phyloP scores from a whole-genome alignment of 75 land plant species.

The Gnetum montanum region DNA sequence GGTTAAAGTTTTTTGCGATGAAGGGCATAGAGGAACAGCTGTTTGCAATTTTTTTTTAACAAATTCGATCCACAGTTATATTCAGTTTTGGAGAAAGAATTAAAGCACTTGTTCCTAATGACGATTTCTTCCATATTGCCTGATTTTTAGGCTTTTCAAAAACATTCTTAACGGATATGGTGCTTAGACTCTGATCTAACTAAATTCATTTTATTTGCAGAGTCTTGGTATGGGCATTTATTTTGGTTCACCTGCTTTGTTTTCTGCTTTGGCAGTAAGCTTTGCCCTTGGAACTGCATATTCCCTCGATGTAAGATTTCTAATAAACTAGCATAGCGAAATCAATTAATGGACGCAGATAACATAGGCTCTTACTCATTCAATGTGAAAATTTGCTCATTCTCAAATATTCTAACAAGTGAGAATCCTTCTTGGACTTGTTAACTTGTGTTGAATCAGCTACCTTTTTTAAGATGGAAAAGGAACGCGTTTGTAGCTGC shows the following conservation, averaged over 20 bases:
- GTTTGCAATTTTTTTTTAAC: neutral
- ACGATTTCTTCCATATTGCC: neutral
- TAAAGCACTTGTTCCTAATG: neutral
- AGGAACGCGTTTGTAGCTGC: slow-evolving; percentile 89
- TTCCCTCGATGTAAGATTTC: slow-evolving; percentile 68
- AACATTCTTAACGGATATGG: neutral
- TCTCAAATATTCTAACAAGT: slow-evolving; percentile 2
- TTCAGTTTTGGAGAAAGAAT: neutral
- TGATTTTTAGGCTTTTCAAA: neutral
- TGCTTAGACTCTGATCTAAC: no score
- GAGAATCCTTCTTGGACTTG: neutral
- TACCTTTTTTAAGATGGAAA: slow-evolving; percentile 95
- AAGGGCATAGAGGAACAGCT: no score
- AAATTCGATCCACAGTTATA: slow-evolving; percentile 2
- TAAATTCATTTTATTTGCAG: slow-evolving; percentile 42
- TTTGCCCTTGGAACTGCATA: slow-evolving; percentile 94
- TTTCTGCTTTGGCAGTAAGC: slow-evolving; percentile 87
- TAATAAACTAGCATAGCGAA: no score
- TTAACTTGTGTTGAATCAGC: slow-evolving; percentile 29
- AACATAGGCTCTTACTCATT: no score
- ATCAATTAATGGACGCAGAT: no score
- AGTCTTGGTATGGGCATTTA: slow-evolving; percentile 63
- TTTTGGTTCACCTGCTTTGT: slow-evolving; percentile 78
- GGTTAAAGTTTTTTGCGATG: no score
- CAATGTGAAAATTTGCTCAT: no score